Evolutionary conservation across 371 early-diverging fungal genomes (phyloP).

Genomic region (Mucor indicus): DNA sequence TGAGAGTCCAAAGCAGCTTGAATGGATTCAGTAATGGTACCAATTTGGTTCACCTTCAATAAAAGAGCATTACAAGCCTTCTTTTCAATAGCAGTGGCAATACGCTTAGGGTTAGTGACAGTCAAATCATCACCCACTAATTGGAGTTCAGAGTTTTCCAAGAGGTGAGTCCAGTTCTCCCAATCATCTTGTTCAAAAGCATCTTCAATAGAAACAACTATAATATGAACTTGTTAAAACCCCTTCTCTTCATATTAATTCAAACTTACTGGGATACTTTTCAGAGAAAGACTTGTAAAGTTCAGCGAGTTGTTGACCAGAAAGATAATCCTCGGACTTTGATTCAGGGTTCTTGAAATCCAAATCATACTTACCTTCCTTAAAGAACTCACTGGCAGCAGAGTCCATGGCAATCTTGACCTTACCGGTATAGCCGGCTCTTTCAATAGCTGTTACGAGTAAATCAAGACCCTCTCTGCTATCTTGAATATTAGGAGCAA

Average conservation of each 20-base stretch:
- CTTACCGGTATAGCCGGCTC: constrained; percentile 93
- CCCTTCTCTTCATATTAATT: background rate
- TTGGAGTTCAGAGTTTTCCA: constrained; percentile 67
- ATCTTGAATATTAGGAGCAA: constrained; percentile 98
- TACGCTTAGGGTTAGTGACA: constrained; percentile 97
- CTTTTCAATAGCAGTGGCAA: constrained; percentile 87
- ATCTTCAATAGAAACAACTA: constrained; percentile 96
- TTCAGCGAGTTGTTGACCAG: constrained; percentile 79
- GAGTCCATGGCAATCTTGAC: constrained; percentile 98
- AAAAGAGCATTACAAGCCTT: constrained; percentile 95
- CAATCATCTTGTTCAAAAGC: constrained; percentile 99
- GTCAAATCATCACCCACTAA: constrained; percentile 99
- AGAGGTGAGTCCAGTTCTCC: constrained; percentile 87
- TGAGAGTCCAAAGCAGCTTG: constrained; percentile 69
- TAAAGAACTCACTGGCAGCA: constrained; percentile 98
- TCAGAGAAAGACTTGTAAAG: constrained; percentile 83
- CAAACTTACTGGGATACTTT: constrained; percentile 80
- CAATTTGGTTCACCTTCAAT: constrained; percentile 99
- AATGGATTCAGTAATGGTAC: constrained; percentile 96
- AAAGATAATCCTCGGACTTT: constrained; percentile 70
- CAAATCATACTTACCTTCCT: constrained; percentile 93
- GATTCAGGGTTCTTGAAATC: constrained; percentile 94
- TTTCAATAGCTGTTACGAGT: constrained; percentile 83
- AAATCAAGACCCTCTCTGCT: constrained; percentile 96
- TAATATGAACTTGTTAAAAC: background rate